Evolutionary conservation across 2,329 filamentous ascomycete species (phyloP).

Genomic region (Diaporthe amygdali): DNA sequence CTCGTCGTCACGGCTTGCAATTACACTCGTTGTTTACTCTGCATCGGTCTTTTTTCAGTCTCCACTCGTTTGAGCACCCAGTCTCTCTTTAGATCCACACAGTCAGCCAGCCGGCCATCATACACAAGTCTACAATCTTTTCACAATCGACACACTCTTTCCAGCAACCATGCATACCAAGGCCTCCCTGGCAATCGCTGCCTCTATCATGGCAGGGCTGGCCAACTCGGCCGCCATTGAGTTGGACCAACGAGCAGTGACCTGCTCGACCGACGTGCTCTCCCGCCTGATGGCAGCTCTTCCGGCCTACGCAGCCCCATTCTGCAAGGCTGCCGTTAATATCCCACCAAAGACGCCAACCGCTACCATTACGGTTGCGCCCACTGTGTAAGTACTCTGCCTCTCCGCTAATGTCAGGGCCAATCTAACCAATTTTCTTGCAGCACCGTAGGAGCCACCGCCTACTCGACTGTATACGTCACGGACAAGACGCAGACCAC

Average conservation of each 20-base stretch:
- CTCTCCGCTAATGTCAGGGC: too few species aligned
- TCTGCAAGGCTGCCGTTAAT: conserved; percentile 11
- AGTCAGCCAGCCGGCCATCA: not conserved
- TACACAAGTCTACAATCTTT: not conserved
- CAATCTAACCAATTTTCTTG: not conserved
- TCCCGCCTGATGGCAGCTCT: conserved; percentile 1
- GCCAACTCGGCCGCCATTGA: not conserved
- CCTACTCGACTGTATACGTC: not conserved
- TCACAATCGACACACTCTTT: not conserved
- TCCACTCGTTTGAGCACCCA: not conserved
- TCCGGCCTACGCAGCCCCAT: not conserved
- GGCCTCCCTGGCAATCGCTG: not conserved
- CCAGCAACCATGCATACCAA: not conserved
- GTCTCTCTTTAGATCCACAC: not conserved
- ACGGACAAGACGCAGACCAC: conserved; percentile 9
- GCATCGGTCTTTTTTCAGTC: not conserved
- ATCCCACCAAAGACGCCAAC: not conserved
- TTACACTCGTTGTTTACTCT: not conserved
- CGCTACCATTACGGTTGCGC: not conserved
- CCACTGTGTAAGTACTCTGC: not conserved
- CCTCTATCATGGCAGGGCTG: not conserved
- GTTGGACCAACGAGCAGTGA: not conserved
- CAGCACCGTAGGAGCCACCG: conserved; percentile 6
- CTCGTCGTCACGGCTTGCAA: not conserved
- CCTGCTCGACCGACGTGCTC: not conserved